Conservation (phyloP, 768 basidiomycete genomes). For the Sporobolomyces roseus region DNA sequence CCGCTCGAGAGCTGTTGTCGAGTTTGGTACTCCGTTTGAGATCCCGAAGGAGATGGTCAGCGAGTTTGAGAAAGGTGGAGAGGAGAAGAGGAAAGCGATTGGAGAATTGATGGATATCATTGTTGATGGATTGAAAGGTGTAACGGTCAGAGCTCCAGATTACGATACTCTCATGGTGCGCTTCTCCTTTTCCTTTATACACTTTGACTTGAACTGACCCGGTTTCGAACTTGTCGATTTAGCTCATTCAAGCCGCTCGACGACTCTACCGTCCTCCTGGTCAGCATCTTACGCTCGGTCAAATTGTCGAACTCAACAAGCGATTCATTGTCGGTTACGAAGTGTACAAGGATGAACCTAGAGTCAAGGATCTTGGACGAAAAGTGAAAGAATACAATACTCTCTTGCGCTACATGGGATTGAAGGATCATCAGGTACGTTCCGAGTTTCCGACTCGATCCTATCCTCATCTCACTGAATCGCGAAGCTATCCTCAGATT, state of each 20-base stretch:
- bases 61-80: conserved; percentile 85
- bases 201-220: no score
- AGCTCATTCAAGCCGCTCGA: conserved; percentile 94
- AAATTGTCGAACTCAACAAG: conserved; percentile 90
- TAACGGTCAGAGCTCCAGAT: conserved; percentile 91
- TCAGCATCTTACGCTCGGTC: conserved; percentile 86
- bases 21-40: conserved; percentile 86
- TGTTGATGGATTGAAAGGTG: conserved; percentile 89
- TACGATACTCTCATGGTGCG: conserved; percentile 95
- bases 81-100: conserved; percentile 83
- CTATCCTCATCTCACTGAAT: not conserved
- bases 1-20: conserved; percentile 92
- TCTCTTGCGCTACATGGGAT: conserved; percentile 75
- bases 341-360: conserved; percentile 86
- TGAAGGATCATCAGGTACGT: conserved; percentile 84
- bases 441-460: no score
- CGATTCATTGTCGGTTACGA: conserved; percentile 88
- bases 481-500: conserved; percentile 57
- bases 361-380: conserved; percentile 70
- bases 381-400: conserved; percentile 89
- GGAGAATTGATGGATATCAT: conserved; percentile 81
- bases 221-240: no score
- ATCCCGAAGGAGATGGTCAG: conserved; percentile 85
- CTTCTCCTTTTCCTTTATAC: no score
- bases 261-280: conserved; percentile 90